Conservation (phyloP, 768 basidiomycete genomes). For the Trametes gibbosa region DNA sequence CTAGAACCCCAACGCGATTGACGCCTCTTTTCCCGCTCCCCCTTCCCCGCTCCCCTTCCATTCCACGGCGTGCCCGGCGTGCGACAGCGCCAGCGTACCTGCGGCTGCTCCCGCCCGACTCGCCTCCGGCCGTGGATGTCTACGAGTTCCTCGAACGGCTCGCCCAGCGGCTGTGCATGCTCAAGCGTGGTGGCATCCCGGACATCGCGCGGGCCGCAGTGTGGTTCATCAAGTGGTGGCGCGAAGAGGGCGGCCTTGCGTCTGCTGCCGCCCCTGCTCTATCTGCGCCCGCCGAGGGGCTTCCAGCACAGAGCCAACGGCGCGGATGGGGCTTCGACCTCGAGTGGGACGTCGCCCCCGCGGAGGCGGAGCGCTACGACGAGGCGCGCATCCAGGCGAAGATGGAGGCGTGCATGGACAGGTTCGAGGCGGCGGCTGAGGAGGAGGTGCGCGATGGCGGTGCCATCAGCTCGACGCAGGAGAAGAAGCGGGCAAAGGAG, state of each 20-base stretch:
- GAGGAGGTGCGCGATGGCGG: conserved; percentile 53
- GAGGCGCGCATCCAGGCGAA: conserved; percentile 48
- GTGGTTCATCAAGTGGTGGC: conserved; percentile 89
- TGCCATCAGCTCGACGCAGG: conserved; percentile 67
- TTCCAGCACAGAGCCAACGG: conserved; percentile 23
- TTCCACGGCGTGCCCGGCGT: neutral
- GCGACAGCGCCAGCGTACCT: conserved; percentile 67
- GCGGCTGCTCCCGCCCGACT: conserved; percentile 51
- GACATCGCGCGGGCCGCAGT: conserved; percentile 71
- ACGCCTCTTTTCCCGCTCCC: neutral
- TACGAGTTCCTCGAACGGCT: conserved; percentile 66
- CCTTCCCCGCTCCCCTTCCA: neutral
- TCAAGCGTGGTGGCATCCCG: conserved; percentile 69
- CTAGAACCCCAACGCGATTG: neutral
- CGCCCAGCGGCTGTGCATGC: conserved; percentile 76
- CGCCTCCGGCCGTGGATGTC: conserved; percentile 58
- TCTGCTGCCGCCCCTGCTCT: conserved; percentile 28
- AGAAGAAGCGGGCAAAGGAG: conserved; percentile 54
- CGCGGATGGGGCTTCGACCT: conserved; percentile 87
- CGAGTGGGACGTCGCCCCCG: conserved; percentile 35
- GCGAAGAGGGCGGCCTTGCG: conserved; percentile 65
- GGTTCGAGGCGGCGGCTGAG: conserved; percentile 42
- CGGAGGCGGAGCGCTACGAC: conserved; percentile 23
- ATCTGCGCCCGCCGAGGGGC: neutral
- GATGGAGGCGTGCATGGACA: conserved; percentile 72